phyloP scores from a whole-genome alignment of 2,329 filamentous ascomycete genomes.

The Penicillium sp. region DNA sequence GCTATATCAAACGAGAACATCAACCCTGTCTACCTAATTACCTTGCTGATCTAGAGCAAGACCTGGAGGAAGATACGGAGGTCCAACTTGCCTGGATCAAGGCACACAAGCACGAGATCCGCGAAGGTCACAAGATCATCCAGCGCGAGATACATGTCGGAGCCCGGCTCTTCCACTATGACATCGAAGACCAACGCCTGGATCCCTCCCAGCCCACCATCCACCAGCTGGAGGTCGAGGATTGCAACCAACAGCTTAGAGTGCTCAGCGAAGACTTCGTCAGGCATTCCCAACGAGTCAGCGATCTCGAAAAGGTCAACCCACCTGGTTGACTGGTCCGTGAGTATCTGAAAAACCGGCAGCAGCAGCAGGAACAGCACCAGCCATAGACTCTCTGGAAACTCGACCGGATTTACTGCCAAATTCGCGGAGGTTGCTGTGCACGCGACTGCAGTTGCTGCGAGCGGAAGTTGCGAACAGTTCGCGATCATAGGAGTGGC shows the following conservation, averaged over 20 bases:
- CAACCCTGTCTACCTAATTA: background rate
- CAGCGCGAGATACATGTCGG: slow-evolving; percentile 9
- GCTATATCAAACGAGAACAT: too few relatives aligned
- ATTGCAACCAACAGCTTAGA: slow-evolving; percentile 2
- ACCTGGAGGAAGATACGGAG: background rate
- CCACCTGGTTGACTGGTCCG: background rate
- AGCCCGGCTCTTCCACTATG: slow-evolving; percentile 2
- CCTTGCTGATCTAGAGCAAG: background rate
- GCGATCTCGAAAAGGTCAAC: background rate
- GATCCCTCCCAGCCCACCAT: background rate
- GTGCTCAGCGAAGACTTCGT: background rate
- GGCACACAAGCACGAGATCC: background rate
- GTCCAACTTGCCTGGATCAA: slow-evolving; percentile 5
- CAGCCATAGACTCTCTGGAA: background rate
- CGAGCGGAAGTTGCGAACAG: background rate
- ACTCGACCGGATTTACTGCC: background rate
- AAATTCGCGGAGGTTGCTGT: slow-evolving; percentile 7
- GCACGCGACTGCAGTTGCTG: slow-evolving; percentile 9
- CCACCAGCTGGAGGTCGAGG: background rate
- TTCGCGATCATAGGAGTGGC: slow-evolving; percentile 2
- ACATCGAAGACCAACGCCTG: background rate
- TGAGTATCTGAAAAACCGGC: background rate
- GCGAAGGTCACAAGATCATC: background rate
- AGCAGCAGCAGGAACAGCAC: background rate
- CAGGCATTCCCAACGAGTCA: background rate